These are phyloP conservation scores for Podila horticola DNA, from an alignment of 192 early-diverging fungal species.

Conservation along the genomic window DNA sequence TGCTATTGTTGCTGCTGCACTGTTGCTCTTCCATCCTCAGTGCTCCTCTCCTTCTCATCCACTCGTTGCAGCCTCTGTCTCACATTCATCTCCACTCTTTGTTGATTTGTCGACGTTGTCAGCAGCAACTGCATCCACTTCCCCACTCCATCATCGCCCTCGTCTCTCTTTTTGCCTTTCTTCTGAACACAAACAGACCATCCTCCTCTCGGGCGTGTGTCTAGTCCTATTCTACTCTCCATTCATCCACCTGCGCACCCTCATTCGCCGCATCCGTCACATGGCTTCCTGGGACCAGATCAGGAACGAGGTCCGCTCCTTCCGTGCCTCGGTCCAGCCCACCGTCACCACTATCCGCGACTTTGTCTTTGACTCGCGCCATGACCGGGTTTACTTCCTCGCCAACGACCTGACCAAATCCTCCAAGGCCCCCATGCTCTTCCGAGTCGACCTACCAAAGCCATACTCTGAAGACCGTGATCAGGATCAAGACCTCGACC, in stretches of 20 bases:
- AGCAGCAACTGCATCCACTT: background rate
- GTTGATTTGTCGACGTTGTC: background rate
- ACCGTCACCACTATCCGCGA: slow-evolving; percentile 58
- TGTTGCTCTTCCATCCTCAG: background rate
- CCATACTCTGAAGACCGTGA: slow-evolving; percentile 10
- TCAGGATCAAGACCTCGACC: background rate
- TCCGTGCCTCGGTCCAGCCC: slow-evolving; percentile 57
- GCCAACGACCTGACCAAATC: slow-evolving; percentile 55
- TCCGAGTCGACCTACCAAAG: slow-evolving; percentile 50
- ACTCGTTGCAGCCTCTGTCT: background rate
- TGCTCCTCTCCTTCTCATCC: background rate
- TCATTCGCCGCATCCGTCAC: background rate
- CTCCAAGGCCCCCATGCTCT: slow-evolving; percentile 55
- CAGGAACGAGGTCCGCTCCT: slow-evolving; percentile 62
- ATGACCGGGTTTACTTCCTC: slow-evolving; percentile 64
- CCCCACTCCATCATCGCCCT: background rate
- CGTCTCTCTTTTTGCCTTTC: background rate
- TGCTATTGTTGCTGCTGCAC: background rate
- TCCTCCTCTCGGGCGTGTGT: background rate
- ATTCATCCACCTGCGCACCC: background rate
- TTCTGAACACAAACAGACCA: background rate
- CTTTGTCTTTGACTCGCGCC: slow-evolving; percentile 62
- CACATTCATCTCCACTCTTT: slow-evolving; percentile 1
- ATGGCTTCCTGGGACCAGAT: slow-evolving; percentile 68
- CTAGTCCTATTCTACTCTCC: background rate